These are phyloP conservation scores for Chlorella vulgaris DNA, from an alignment of 139 green algal species.

Conservation along the genomic window DNA sequence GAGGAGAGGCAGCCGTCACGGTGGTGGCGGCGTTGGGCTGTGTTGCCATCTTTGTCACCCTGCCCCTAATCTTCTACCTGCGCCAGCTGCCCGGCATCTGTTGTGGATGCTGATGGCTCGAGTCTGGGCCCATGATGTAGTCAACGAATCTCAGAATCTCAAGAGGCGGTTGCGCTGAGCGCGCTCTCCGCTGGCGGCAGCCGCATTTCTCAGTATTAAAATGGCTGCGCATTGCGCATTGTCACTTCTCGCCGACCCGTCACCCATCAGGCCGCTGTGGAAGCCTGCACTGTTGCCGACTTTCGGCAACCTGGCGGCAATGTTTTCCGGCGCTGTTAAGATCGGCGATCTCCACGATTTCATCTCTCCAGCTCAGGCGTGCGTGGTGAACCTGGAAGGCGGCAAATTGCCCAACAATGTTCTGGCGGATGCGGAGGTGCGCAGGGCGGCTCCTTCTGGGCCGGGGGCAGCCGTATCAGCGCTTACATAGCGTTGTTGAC, in stretches of 20 bases:
- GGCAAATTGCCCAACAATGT: slow-evolving; percentile 22
- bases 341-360: slow-evolving; percentile 93
- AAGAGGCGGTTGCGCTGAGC: too few species aligned
- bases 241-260: background rate
- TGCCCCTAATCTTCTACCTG: slow-evolving; percentile 49
- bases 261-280: slow-evolving; percentile 5
- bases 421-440: slow-evolving; percentile 16
- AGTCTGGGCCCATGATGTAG: too few species aligned
- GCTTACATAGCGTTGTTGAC: background rate
- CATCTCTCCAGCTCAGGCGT: slow-evolving; percentile 92
- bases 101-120: slow-evolving; percentile 7
- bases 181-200: too few species aligned
- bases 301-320: too few species aligned
- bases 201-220: too few species aligned
- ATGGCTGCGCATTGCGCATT: background rate
- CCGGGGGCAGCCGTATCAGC: too few species aligned
- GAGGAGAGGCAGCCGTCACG: slow-evolving; percentile 44
- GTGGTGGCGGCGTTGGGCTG: slow-evolving; percentile 23
- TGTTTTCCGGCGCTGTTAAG: slow-evolving; percentile 82
- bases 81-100: slow-evolving; percentile 2
- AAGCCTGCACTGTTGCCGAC: too few species aligned
- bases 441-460: too few species aligned
- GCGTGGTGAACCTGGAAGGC: slow-evolving; percentile 80
- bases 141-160: too few species aligned
- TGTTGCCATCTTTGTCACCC: slow-evolving; percentile 22